Evolutionary conservation across 1,284 basidiomycete genomes (phyloP).

Genomic region (Puccinia triticina): DNA sequence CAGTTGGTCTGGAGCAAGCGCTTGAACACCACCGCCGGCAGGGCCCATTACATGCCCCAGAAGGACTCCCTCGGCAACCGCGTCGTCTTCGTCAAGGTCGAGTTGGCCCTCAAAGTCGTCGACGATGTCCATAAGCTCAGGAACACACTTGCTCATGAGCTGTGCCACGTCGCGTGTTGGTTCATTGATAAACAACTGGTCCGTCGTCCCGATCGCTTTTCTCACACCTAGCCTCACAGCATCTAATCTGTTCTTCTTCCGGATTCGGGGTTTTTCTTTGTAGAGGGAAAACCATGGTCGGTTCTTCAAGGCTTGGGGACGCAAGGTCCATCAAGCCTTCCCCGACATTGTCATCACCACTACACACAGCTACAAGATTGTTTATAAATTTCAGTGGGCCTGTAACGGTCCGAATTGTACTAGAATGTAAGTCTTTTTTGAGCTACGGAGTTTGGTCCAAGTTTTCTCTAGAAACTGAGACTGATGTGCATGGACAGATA

Average conservation of each 20-base stretch:
- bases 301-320: constrained; percentile 46
- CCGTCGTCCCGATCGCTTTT: constrained; percentile 62
- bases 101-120: constrained; percentile 75
- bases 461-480: too few species aligned
- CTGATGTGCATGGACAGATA: constrained; percentile 64
- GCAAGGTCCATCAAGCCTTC: constrained; percentile 67
- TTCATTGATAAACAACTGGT: constrained; percentile 71
- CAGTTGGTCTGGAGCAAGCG: constrained; percentile 73
- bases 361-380: constrained; percentile 74
- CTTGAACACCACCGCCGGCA: constrained; percentile 74
- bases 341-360: constrained; percentile 75
- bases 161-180: constrained; percentile 85
- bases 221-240: neutral
- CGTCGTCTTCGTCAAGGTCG: constrained; percentile 62
- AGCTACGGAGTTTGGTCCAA: constrained; percentile 7
- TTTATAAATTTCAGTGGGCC: constrained; percentile 75
- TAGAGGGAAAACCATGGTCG: constrained; percentile 64
- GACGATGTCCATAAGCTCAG: constrained; percentile 74
- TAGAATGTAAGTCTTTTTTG: constrained; percentile 65
- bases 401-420: constrained; percentile 67
- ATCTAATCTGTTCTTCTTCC: neutral
- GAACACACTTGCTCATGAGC: constrained; percentile 79
- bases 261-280: neutral
- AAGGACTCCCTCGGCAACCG: constrained; percentile 60
- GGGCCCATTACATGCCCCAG: constrained; percentile 70